Evolutionary conservation across 1,139 yeast genomes (phyloP).

Genomic region (Nakaseomyces delphensis): DNA sequence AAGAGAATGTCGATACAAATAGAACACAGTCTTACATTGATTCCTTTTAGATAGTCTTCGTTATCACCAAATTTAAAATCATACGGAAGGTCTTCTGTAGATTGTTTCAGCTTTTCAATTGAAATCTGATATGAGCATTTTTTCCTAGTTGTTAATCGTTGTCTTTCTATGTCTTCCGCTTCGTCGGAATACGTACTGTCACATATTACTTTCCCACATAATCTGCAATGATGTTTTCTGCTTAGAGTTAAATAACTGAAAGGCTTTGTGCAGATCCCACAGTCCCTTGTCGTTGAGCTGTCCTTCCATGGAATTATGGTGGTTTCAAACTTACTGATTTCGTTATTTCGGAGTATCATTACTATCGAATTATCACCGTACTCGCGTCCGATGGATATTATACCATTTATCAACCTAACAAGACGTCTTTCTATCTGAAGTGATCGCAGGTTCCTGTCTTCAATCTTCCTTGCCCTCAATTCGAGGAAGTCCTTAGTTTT

Average conservation of each 20-base stretch:
- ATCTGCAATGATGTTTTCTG: constrained; percentile 79
- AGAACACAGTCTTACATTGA: constrained; percentile 46
- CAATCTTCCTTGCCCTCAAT: constrained; percentile 36
- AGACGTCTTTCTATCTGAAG: constrained; percentile 59
- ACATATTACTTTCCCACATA: constrained; percentile 79
- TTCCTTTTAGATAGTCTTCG: not conserved
- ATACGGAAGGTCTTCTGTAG: constrained; percentile 28
- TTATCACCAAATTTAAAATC: not conserved
- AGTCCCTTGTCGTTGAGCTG: constrained; percentile 43
- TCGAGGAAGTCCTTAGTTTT: constrained; percentile 38
- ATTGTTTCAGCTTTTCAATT: constrained; percentile 33
- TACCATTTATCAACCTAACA: constrained; percentile 37
- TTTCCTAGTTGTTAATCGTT: not conserved
- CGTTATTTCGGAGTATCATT: constrained; percentile 20
- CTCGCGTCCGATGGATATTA: constrained; percentile 18
- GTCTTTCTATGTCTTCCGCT: not conserved
- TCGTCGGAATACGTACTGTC: constrained; percentile 42
- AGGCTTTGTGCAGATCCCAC: constrained; percentile 53
- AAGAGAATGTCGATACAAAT: constrained; percentile 59
- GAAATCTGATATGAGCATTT: constrained; percentile 73
- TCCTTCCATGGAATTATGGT: constrained; percentile 62
- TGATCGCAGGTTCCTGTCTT: constrained; percentile 40
- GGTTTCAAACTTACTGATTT: constrained; percentile 39
- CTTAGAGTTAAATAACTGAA: constrained; percentile 43
- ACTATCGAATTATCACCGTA: constrained; percentile 19